phyloP scores from a whole-genome alignment of 129 eudicot genomes.

The Tagetes erecta region DNA sequence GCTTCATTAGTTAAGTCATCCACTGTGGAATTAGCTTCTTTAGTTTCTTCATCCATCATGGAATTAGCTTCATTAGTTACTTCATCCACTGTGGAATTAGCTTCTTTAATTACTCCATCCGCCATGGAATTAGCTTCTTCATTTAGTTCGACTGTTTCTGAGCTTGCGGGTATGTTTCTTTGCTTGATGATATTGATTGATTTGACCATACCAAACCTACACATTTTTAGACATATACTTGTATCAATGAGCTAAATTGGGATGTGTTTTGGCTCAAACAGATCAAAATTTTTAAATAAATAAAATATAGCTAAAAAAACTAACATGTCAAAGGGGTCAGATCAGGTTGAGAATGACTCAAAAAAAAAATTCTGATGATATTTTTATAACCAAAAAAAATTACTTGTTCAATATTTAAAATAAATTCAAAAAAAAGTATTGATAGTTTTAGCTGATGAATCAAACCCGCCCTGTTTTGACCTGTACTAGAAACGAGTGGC shows the following conservation, averaged over 20 bases:
- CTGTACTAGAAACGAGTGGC: neutral
- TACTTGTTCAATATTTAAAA: neutral
- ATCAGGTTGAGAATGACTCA: neutral
- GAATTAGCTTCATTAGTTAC: conserved; percentile 13
- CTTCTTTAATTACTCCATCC: conserved; percentile 8
- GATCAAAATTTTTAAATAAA: neutral
- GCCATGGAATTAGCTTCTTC: conserved; percentile 24
- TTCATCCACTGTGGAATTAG: conserved; percentile 19
- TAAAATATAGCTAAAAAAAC: neutral
- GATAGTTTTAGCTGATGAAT: neutral
- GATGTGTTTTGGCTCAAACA: neutral
- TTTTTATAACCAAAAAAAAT: neutral
- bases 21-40: conserved; percentile 18
- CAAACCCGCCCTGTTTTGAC: neutral
- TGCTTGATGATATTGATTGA: conserved; percentile 67
- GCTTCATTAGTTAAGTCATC: conserved; percentile 20
- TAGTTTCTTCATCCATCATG: conserved; percentile 15
- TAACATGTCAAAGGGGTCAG: neutral
- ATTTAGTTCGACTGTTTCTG: conserved; percentile 31
- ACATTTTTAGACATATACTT: neutral
- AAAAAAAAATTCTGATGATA: neutral
- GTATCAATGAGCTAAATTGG: neutral
- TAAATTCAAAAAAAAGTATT: neutral
- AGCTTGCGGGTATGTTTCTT: conserved; percentile 14
- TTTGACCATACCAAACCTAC: conserved; percentile 87